phyloP scores from a whole-genome alignment of 2,329 filamentous ascomycete species.

The Phoma herbarum region DNA sequence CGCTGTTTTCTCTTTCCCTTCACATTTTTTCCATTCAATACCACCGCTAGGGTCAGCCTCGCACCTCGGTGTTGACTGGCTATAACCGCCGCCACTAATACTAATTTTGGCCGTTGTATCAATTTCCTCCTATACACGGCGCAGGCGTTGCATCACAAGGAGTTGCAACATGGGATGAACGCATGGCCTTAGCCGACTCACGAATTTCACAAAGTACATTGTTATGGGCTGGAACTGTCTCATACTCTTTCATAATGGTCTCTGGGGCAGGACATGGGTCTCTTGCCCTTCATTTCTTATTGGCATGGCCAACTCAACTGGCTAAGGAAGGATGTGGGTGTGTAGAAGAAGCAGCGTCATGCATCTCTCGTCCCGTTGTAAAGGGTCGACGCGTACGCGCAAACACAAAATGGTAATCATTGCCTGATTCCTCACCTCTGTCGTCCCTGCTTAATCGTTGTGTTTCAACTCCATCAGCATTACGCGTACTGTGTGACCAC shows the following conservation, averaged over 20 bases:
- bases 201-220: slow-evolving; percentile 23
- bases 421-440: not conserved
- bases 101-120: slow-evolving; percentile 16
- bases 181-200: slow-evolving; percentile 17
- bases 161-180: slow-evolving; percentile 13
- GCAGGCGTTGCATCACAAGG: slow-evolving; percentile 19
- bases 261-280: slow-evolving; percentile 9
- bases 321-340: slow-evolving; percentile 1
- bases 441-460: not conserved
- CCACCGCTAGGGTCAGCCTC: slow-evolving; percentile 1
- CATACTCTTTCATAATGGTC: slow-evolving; percentile 21
- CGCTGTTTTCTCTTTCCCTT: not conserved
- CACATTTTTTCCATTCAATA: slow-evolving; percentile 5
- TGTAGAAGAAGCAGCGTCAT: slow-evolving; percentile 17
- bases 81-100: slow-evolving; percentile 9
- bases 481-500: slow-evolving; percentile 8
- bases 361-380: slow-evolving; percentile 9
- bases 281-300: slow-evolving; percentile 16
- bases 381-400: slow-evolving; percentile 17
- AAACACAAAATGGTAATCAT: slow-evolving; percentile 16
- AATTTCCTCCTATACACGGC: slow-evolving; percentile 10
- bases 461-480: not conserved
- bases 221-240: slow-evolving; percentile 21
- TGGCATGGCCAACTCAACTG: slow-evolving; percentile 12
- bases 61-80: slow-evolving; percentile 1